These are phyloP conservation scores for Cladophialophora immunda DNA, from an alignment of 2,329 filamentous ascomycete species.

Conservation along the genomic window DNA sequence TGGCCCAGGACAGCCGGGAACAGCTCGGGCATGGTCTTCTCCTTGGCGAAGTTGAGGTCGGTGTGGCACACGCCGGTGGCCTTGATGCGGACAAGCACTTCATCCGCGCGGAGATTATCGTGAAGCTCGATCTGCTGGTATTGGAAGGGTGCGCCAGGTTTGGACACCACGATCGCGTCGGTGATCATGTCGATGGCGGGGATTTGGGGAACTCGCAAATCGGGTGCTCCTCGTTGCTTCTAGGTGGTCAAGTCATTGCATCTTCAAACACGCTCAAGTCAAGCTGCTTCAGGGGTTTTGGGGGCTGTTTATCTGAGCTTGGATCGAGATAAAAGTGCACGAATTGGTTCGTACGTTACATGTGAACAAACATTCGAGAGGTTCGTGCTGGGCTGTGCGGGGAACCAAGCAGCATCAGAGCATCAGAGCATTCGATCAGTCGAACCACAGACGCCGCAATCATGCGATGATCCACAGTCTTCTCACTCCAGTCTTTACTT, in stretches of 20 bases:
- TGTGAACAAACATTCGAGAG: too few species aligned
- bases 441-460: too few species aligned
- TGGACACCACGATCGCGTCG: constrained; percentile 80
- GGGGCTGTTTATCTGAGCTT: neutral
- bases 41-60: constrained; percentile 65
- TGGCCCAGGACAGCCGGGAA: constrained; percentile 74
- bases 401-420: too few species aligned
- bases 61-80: constrained; percentile 92
- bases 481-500: too few species aligned
- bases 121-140: constrained; percentile 66
- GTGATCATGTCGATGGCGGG: constrained; percentile 26
- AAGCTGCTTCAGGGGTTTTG: neutral
- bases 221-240: neutral
- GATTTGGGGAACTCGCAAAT: neutral
- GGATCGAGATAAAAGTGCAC: too few species aligned
- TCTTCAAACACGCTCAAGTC: neutral
- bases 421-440: too few species aligned
- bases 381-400: too few species aligned
- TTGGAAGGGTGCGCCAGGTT: constrained; percentile 71
- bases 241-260: neutral
- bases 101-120: constrained; percentile 82
- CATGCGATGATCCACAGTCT: too few species aligned
- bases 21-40: constrained; percentile 38
- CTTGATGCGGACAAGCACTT: constrained; percentile 89
- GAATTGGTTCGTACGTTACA: too few species aligned